Conservation (phyloP, 495 filamentous ascomycete species). For the Podospora didyma region DNA sequence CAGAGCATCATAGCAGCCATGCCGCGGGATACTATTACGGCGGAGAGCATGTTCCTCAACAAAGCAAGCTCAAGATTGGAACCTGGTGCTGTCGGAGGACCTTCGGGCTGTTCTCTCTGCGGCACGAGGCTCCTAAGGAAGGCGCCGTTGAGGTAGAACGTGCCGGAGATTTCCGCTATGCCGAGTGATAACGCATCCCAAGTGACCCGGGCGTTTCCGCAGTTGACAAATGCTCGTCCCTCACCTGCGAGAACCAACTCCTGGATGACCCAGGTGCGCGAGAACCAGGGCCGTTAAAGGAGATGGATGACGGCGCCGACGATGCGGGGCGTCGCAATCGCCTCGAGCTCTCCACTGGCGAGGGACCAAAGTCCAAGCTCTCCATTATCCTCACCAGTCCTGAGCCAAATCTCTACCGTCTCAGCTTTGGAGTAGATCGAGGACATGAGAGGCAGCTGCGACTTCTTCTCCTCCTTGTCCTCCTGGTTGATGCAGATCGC, state of each 20-base stretch:
- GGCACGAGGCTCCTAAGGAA: too few species aligned
- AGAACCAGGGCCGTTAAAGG: neutral
- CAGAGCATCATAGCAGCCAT: neutral
- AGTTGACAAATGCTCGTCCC: neutral
- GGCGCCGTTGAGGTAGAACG: too few species aligned
- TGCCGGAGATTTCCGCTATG: neutral
- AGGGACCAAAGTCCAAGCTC: neutral
- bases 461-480: neutral
- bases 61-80: neutral
- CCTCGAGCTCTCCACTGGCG: neutral
- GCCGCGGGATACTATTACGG: neutral
- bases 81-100: neutral
- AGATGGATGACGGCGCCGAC: neutral
- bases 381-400: neutral
- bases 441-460: neutral
- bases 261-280: conserved; percentile 4
- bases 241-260: neutral
- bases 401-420: neutral
- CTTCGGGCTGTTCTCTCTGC: neutral
- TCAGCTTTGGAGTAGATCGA: neutral
- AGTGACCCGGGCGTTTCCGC: too few species aligned
- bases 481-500: neutral
- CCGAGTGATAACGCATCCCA: neutral
- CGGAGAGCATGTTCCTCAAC: neutral
- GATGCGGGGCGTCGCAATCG: too few species aligned